These are phyloP conservation scores for Pseudopyrenochaeta lycopersici DNA, from an alignment of 2,329 filamentous ascomycete genomes.

Conservation along the genomic window DNA sequence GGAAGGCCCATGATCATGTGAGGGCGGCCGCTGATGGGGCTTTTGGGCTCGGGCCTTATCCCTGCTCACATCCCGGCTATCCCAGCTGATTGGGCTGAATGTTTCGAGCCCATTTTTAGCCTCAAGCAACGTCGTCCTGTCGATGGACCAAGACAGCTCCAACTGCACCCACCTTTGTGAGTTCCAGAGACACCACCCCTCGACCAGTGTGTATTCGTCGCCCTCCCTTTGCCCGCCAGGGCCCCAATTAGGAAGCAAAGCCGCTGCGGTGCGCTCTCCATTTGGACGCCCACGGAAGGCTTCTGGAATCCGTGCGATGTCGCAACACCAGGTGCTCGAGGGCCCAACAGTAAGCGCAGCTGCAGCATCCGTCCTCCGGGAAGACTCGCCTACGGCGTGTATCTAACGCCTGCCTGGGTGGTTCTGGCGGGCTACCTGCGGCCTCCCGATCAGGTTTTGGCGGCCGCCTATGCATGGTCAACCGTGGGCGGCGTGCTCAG, in stretches of 20 bases:
- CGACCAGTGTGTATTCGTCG: constrained; percentile 28
- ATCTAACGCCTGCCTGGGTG: constrained; percentile 12
- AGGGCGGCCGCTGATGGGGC: constrained; percentile 25
- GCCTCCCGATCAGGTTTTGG: constrained; percentile 26
- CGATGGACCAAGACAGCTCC: constrained; percentile 44
- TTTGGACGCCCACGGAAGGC: constrained; percentile 37
- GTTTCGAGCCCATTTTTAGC: constrained; percentile 47
- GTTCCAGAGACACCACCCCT: constrained; percentile 32
- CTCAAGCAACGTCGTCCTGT: constrained; percentile 50
- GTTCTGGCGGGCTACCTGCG: constrained; percentile 19
- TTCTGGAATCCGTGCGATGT: constrained; percentile 46
- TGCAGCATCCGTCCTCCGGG: constrained; percentile 15
- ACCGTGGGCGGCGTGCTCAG: constrained; percentile 39
- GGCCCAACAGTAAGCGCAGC: constrained; percentile 34
- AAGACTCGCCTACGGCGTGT: constrained; percentile 28
- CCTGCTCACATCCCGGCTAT: constrained; percentile 42
- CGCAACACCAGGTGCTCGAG: constrained; percentile 35
- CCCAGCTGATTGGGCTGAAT: constrained; percentile 44
- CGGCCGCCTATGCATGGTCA: constrained; percentile 30
- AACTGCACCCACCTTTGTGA: constrained; percentile 41
- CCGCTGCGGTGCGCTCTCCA: constrained; percentile 42
- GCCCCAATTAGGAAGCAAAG: constrained; percentile 42
- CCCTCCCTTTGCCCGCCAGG: constrained; percentile 28
- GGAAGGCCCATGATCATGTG: constrained; percentile 41
- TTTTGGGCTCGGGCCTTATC: constrained; percentile 29